Conservation (phyloP, 176 grass and related monocot species). For the Chrysopogon serrulatus region DNA sequence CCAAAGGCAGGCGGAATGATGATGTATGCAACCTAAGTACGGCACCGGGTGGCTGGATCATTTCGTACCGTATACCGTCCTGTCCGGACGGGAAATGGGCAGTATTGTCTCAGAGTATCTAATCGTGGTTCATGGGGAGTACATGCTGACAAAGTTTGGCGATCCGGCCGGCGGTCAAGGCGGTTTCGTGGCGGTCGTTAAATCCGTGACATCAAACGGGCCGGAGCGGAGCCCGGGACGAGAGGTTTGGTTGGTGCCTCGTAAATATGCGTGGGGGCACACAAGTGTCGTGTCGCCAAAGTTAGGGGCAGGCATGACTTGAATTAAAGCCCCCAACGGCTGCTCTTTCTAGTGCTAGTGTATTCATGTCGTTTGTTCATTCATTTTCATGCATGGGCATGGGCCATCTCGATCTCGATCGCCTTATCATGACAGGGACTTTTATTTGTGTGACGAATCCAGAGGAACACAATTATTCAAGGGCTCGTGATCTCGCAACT, state of each 20-base stretch:
- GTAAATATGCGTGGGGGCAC: slow-evolving; percentile 18
- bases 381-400: background rate
- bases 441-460: background rate
- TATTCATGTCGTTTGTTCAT: background rate
- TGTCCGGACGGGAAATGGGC: background rate
- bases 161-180: slow-evolving; percentile 6
- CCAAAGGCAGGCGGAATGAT: background rate
- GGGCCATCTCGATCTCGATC: background rate
- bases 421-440: background rate
- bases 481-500: slow-evolving; percentile 35
- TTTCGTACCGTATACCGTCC: background rate
- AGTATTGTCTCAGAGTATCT: background rate
- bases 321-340: slow-evolving; percentile 36
- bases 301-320: slow-evolving; percentile 33
- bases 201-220: slow-evolving; percentile 24
- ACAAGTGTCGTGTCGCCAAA: background rate
- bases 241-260: background rate
- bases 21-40: background rate
- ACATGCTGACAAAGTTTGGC: background rate
- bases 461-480: slow-evolving; percentile 2
- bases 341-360: background rate
- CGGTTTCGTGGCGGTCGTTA: background rate
- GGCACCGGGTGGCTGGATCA: background rate
- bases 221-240: too few relatives aligned
- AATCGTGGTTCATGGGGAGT: background rate